Evolutionary conservation across 192 early-diverging fungal species (phyloP), one percentile per base, ranked within the genome.

Genomic region (Gamsiella multidivaricata): DNA sequence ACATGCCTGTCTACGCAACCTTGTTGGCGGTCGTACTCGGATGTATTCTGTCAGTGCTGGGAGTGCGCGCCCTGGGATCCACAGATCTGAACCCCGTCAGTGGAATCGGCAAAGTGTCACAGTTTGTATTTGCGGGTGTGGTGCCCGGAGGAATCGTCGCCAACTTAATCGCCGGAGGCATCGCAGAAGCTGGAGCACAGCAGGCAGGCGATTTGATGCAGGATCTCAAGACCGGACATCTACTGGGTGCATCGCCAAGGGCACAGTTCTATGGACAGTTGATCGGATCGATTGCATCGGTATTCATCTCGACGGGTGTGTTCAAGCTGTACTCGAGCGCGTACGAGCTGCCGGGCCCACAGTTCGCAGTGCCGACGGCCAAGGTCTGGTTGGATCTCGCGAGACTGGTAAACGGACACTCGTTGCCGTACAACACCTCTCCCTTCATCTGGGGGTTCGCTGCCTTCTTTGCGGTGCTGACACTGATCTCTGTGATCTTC

Each of bases 161-260:
- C 57, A 94, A 95, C 82, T 69, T 95, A 68, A 83, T 94, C 54
- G 89, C 91, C 28, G 93, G 93, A 50, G 88, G 90, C 23, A 88
- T 94, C 61, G 91, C 93, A 18, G 92, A 91, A 62, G 89, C 91
- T 20, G 92, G 88, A 39, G 74, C 74, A n/a, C 74, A 78, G 45
- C 74, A 78, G 54, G 74, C 74, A 7, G 74, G 74, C 25, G 74
- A 78, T 34, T 85, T 93, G 78, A 91, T 92, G 86, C 87, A 88
- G 66, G 94, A 96, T 75, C 78, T 96, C 51, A 96, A 96, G 66
- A 96, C 94, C n/a, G 94, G 94, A 8, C 93, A 96, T 70, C 52
- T 96, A 22, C 76, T 96, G 33, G 86, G 86, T 36, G 94, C 94
- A n/a, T 92, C 92, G 5, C 94, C 94, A 2, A 87, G 88, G 50